Percentiles rank a stretch among this genome's conserved stretches.
Evolutionary conservation across 169 alveolate genomes (phyloP).

Genomic region (Neospora caninum): DNA sequence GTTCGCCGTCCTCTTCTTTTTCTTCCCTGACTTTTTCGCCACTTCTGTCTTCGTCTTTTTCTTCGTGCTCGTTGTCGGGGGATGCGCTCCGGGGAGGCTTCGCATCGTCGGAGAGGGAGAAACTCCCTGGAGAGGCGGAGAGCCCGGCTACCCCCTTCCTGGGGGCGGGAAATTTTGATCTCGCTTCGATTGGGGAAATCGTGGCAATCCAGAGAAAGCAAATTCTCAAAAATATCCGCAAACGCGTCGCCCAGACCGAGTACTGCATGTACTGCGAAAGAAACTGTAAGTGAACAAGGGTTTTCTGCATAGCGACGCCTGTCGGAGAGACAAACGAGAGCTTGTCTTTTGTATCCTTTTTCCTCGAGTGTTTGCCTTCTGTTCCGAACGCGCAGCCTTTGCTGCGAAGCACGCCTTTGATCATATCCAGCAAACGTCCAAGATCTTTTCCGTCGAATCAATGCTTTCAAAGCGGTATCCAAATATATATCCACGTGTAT

Average conservation of each 20-base stretch:
- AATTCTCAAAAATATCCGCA: not conserved
- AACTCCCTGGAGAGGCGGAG: not conserved
- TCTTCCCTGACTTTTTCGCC: not conserved
- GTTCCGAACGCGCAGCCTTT: too few relatives aligned
- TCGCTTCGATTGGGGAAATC: not conserved
- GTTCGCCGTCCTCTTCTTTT: not conserved
- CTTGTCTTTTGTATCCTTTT: too few relatives aligned
- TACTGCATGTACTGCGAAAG: conserved; percentile 38
- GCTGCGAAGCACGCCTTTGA: too few relatives aligned
- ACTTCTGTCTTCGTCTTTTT: not conserved
- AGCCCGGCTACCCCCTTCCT: not conserved
- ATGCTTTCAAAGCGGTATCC: too few relatives aligned
- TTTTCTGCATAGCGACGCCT: not conserved
- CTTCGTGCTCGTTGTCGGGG: not conserved
- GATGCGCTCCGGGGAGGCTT: too few relatives aligned
- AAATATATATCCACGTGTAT: too few relatives aligned
- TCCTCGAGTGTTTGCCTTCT: not conserved
- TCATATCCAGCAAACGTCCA: too few relatives aligned
- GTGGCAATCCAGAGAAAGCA: not conserved
- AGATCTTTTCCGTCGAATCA: too few relatives aligned
- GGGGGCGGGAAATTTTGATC: not conserved
- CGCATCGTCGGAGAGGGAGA: too few relatives aligned
- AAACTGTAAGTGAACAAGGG: not conserved
- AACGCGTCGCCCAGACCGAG: not conserved
- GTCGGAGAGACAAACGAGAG: too few relatives aligned